Conservation (phyloP, 2,329 filamentous ascomycete genomes). For the Penicillium sp. region DNA sequence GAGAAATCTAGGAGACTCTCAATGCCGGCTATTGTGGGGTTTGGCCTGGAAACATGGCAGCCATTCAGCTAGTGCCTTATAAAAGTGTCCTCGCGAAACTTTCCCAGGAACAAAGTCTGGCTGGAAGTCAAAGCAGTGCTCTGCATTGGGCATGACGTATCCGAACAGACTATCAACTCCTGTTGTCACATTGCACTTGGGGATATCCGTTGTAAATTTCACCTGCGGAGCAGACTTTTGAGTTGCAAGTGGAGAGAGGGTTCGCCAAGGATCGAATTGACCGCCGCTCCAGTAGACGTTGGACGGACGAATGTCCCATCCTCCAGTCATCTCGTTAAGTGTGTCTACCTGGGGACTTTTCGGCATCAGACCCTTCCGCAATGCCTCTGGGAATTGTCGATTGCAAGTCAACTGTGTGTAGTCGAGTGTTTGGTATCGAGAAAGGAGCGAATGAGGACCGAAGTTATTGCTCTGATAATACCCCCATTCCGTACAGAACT, state of each 20-base stretch:
- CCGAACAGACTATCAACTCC: conserved; percentile 51
- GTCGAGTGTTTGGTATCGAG: conserved; percentile 50
- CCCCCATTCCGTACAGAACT: conserved; percentile 59
- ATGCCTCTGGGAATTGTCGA: conserved; percentile 52
- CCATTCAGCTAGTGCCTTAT: conserved; percentile 51
- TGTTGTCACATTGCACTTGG: conserved; percentile 47
- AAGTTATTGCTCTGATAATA: conserved; percentile 56
- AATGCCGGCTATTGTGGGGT: neutral
- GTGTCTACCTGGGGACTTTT: conserved; percentile 41
- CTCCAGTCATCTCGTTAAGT: conserved; percentile 52
- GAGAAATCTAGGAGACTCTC: neutral
- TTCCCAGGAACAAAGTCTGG: conserved; percentile 36
- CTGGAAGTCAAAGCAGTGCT: conserved; percentile 57
- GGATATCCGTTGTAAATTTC: conserved; percentile 45
- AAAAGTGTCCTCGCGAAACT: conserved; percentile 43
- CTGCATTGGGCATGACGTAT: conserved; percentile 48
- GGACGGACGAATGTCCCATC: conserved; percentile 57
- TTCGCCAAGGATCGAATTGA: conserved; percentile 58
- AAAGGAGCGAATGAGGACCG: conserved; percentile 52
- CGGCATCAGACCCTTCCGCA: conserved; percentile 46
- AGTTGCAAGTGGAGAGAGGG: conserved; percentile 48
- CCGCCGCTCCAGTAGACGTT: conserved; percentile 57
- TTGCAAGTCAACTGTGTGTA: conserved; percentile 53
- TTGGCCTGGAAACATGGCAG: conserved; percentile 42
- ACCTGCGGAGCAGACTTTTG: conserved; percentile 49